phyloP scores from a whole-genome alignment of 352 stramenopile species.

The Phytopythium litorale region DNA sequence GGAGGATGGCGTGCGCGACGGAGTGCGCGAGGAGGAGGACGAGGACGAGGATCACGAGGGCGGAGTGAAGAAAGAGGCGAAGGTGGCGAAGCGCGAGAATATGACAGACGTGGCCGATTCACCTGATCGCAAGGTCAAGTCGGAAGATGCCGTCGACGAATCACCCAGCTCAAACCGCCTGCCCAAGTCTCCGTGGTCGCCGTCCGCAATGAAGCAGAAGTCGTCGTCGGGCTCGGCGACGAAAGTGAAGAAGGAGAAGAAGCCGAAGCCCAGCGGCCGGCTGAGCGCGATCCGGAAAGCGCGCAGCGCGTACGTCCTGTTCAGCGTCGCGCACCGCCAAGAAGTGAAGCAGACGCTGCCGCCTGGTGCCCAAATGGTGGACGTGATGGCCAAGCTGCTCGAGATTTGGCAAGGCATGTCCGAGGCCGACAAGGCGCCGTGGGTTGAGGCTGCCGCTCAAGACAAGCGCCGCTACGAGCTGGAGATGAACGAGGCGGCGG shows the following conservation, averaged over 20 bases:
- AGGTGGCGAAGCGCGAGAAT: conserved; percentile 39
- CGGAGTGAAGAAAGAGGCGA: conserved; percentile 36
- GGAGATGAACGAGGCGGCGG: conserved; percentile 66
- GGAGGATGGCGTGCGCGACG: not conserved
- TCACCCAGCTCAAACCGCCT: conserved; percentile 22
- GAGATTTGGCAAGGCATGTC: conserved; percentile 58
- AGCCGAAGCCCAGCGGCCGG: conserved; percentile 18
- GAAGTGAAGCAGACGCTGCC: conserved; percentile 43
- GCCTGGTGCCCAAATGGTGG: conserved; percentile 42
- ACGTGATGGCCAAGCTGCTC: conserved; percentile 55
- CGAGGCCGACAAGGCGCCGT: conserved; percentile 47
- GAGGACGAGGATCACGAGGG: conserved; percentile 15
- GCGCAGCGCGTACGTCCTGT: conserved; percentile 66
- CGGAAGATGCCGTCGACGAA: conserved; percentile 14
- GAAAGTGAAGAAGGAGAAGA: conserved; percentile 57
- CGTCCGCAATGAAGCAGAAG: conserved; percentile 65
- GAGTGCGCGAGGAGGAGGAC: conserved; percentile 22
- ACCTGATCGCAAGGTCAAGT: conserved; percentile 15
- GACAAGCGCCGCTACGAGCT: conserved; percentile 63
- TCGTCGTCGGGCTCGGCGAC: conserved; percentile 8
- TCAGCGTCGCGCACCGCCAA: conserved; percentile 56
- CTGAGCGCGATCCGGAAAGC: conserved; percentile 35
- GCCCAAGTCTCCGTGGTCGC: conserved; percentile 61
- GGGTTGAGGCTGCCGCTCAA: conserved; percentile 52
- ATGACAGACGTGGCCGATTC: conserved; percentile 31